Base-by-base conservation (phyloP, 176 grass and related monocot genomes). In the Oryza rufipogon region DNA sequence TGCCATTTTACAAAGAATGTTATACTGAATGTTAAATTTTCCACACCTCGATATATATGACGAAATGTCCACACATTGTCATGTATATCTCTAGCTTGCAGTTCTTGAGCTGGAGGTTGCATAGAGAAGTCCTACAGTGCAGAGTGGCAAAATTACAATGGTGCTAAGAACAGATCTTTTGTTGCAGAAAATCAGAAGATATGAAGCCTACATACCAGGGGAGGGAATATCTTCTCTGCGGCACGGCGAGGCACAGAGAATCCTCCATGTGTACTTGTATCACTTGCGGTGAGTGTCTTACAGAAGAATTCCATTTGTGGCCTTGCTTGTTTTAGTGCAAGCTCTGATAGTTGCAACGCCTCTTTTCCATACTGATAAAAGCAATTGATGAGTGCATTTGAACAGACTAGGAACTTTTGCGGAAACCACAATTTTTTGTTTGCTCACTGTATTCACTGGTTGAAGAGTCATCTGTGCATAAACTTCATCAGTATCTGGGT, bases 401-500 rank as follows among this genome's bases (percentile, higher is more conserved):
- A 83, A 48, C 66, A 85, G 52, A 17, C 34, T 80, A 64, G 36
- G 4, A 41, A 41, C 2, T 81, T 33, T 84, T 19, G 3, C 11
- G 45, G 32, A 25, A 87, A 87, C 69, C 19, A 51, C 82, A 76
- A 66, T 13, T 61, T 15, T 52, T 70, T 60, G 39, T 67, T 68
- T 81, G 80, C 93, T 94, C 77, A 99, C 97, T 38, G 91, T 87
- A 77, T 90, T 99, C 70, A 99, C 97, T 70, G 97, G 97, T 75
- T 99, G 97, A 75, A 99, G 93, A 80, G 93, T 99, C 97, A 99
- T 99, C 77, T 99, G 97, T n/a, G 97, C 93, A 74, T 99, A 99
- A 49, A 99, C 97, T 83, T 99, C 93, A 58, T 99, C 97, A 41
- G 93, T 99, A 42, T 99, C 97, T 52, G 88, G 83, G 88, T 99